Evolutionary conservation across 2,329 filamentous ascomycete genomes (phyloP).

Genomic region (Gnomoniopsis sp.): DNA sequence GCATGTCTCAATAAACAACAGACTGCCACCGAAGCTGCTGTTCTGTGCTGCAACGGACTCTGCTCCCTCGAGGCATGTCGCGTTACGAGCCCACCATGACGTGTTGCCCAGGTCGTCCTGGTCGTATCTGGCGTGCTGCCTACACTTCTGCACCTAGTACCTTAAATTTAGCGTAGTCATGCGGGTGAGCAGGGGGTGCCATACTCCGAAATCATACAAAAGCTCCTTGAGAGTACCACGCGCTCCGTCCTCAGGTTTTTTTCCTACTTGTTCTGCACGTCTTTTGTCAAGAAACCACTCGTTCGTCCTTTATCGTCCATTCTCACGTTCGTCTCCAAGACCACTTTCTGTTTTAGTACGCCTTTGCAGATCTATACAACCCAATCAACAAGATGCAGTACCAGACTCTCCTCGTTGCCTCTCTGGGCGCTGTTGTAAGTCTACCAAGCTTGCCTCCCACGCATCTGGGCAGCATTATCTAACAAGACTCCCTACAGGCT

Average conservation of each 20-base stretch:
- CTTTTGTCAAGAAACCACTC: neutral
- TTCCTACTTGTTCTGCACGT: neutral
- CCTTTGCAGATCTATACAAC: neutral
- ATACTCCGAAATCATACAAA: neutral
- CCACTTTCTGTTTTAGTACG: neutral
- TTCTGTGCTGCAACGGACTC: no score
- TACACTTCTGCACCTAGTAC: neutral
- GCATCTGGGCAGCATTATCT: neutral
- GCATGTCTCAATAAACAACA: no score
- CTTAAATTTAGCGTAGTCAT: neutral
- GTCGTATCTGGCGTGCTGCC: neutral
- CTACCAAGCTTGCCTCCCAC: neutral
- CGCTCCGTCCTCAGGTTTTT: neutral
- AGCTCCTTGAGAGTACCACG: neutral
- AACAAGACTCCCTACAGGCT: neutral
- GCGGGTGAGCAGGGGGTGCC: neutral
- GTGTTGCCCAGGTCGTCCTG: neutral
- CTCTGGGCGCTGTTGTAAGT: neutral
- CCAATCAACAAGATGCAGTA: constrained; percentile 13
- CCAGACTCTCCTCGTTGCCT: constrained; percentile 8
- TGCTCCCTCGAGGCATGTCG: neutral
- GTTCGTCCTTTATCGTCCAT: neutral
- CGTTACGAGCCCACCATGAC: neutral
- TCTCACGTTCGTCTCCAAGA: neutral
- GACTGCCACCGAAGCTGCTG: no score